phyloP scores from a whole-genome alignment of 1,139 yeast genomes.

The Suhomyces maxii region DNA sequence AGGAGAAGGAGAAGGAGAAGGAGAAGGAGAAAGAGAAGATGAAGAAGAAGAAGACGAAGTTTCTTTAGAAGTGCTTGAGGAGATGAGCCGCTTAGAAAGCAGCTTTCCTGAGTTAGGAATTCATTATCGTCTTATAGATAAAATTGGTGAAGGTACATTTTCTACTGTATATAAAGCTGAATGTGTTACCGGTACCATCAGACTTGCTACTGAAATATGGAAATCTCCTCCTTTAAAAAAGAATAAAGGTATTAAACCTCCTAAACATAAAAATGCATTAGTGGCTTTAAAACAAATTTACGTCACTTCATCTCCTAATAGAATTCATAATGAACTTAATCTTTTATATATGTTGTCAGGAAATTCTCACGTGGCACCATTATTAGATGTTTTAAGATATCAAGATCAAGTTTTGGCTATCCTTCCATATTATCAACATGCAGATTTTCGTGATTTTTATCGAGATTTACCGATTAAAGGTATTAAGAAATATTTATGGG shows the following conservation, averaged over 20 bases:
- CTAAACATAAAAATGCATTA: constrained; percentile 43
- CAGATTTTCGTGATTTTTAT: constrained; percentile 86
- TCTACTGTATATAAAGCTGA: constrained; percentile 89
- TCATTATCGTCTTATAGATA: constrained; percentile 69
- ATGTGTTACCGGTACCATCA: constrained; percentile 53
- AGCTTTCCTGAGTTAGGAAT: constrained; percentile 63
- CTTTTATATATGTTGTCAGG: constrained; percentile 69
- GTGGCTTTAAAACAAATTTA: constrained; percentile 94
- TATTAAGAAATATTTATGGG: constrained; percentile 76
- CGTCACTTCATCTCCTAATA: constrained; percentile 90
- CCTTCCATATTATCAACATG: constrained; percentile 86
- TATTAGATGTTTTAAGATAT: constrained; percentile 80
- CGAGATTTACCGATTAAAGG: constrained; percentile 78
- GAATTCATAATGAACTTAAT: constrained; percentile 85
- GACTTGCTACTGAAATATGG: constrained; percentile 44
- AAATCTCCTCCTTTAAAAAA: constrained; percentile 46
- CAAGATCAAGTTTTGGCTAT: constrained; percentile 94
- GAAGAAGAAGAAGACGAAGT: constrained; percentile 43
- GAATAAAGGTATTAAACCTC: constrained; percentile 12
- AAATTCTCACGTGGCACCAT: constrained; percentile 77
- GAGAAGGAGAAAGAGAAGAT: not conserved
- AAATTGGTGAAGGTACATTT: constrained; percentile 95
- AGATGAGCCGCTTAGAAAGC: constrained; percentile 61
- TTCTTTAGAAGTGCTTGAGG: constrained; percentile 57
- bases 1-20: constrained; percentile 22